Evolutionary conservation across 345 rosid species (phyloP), one percentile per base, ranked within the genome.

Genomic region (Gossypium mustelinum): DNA sequence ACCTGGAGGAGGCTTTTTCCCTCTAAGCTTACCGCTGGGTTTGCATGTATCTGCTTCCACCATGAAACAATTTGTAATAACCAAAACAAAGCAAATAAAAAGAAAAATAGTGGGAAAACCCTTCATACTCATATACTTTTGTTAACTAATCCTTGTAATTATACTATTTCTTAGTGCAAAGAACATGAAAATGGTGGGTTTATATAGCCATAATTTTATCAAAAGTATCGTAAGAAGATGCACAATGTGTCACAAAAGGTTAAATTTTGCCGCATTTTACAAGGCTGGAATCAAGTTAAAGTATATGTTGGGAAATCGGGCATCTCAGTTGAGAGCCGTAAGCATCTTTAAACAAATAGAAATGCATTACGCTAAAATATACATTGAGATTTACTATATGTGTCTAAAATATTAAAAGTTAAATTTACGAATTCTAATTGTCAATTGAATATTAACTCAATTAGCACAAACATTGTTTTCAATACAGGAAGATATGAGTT

Each of bases 1-100:
- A 3, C 2, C 2, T 12, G 18, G 39, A 4, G 60, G 60, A 51
- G 73, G 45, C 9, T 27, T 70, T 51, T 54, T 50, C 16, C 73
- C 73, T 51, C 24, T 27, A 8, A 70, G 39, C 22, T 51, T 50
- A 24, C 60, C 60, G 18, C 73, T 70, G 11, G 45, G 60, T 11
- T 51, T 51, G 73, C 73, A 70, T 2, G 73, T 51, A 3, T 17
- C 45, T 25, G 44, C 60, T 25, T 70, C 45, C 51, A 71, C 64
- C 24, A 55, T 22, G 20, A 57, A 71, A 71, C 74, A 5, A 7
- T 54, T 63, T 54, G 74, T n/a, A 71, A 34, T 2, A 57, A 71
- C 51, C 22, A 43, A n/a, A 71, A 71, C 16, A 48, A 68, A 68
- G 17, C 74, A 71, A n/a, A 9, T 1, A 7, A 71, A 13, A 34